Base-by-base conservation (phyloP, 306 rosid species). In the Castanea mollissima region DNA sequence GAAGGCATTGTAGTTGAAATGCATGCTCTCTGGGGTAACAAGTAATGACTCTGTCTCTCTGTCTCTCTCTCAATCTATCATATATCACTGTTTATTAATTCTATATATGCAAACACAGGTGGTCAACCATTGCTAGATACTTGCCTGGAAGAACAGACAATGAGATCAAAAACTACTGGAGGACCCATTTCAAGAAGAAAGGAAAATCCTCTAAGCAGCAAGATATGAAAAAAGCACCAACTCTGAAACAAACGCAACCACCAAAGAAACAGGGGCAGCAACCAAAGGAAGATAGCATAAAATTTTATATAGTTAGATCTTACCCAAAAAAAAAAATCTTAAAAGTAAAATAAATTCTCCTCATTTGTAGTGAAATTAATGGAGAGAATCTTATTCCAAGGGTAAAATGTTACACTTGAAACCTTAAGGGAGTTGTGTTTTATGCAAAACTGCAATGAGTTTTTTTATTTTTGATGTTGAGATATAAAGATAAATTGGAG, bases 111-210 rank as follows among this genome's bases (percentile, higher is more conserved):
- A 34, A 10, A 10, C 16, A 5, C 76, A 92, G 95, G 84, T 92
- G 97, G 97, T 90, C 97, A 14, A 87, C 91, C 34, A 92, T 92
- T 51, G 97, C 95, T 7, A 90, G 83, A 74, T 92, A 87, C 83
- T 83, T 92, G 83, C 91, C 95, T 0, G 97, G 97, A 25, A 90
- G 97, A 89, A 92, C 95, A 7, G 97, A 92, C 73, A 92, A 90
- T 7, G 92, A 87, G 81, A 90, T 90, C 0, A 92, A 92, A 75
- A 92, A 92, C 83, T 92, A 83, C 64, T 89, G 93, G 95, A 89
- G 97, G 82, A 92, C 95, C 11, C 91, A 87, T 80, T 89, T 89
- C 80, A 84, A 86, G 81, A 90, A 85, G 78, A 90, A 79, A 72
- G 83, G 85, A 7, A 87, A 79, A 55, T 6, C 80, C 41, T 79